Conservation (phyloP, 352 stramenopile genomes). For the Globisporangium polare region DNA sequence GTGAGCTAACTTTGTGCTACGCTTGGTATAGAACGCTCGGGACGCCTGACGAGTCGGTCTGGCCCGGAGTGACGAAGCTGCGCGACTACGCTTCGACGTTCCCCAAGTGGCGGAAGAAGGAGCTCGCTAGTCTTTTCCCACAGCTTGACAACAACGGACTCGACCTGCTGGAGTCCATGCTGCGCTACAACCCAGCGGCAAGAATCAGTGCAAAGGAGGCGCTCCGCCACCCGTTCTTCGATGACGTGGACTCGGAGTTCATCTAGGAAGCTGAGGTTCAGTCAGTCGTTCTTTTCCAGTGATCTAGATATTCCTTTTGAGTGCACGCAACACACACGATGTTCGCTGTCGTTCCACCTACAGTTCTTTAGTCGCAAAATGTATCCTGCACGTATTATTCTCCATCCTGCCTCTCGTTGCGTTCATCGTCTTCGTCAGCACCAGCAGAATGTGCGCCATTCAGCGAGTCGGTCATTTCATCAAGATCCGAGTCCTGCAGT, state of each 20-base stretch:
- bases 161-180: constrained; percentile 70
- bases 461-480: neutral
- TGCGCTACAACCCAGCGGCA: constrained; percentile 63
- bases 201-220: constrained; percentile 83
- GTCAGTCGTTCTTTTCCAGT: neutral
- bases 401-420: neutral
- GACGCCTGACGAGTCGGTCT: constrained; percentile 95
- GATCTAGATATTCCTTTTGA: neutral
- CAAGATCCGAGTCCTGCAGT: constrained; percentile 3
- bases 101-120: constrained; percentile 94
- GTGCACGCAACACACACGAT: neutral
- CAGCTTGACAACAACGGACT: constrained; percentile 53
- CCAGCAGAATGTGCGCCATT: neutral
- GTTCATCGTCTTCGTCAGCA: neutral
- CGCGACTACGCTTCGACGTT: constrained; percentile 95
- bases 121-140: constrained; percentile 61
- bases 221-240: constrained; percentile 81
- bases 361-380: constrained; percentile 10
- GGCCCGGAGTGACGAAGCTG: constrained; percentile 95
- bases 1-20: neutral
- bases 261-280: constrained; percentile 29
- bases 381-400: neutral
- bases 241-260: constrained; percentile 72
- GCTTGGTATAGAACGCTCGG: constrained; percentile 73
- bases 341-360: constrained; percentile 4